A percentile compares a stretch with the other conserved stretches of the same genome.
Evolutionary conservation across 2,329 filamentous ascomycete genomes (phyloP).

Genomic region (Colletotrichum orchidophilum): DNA sequence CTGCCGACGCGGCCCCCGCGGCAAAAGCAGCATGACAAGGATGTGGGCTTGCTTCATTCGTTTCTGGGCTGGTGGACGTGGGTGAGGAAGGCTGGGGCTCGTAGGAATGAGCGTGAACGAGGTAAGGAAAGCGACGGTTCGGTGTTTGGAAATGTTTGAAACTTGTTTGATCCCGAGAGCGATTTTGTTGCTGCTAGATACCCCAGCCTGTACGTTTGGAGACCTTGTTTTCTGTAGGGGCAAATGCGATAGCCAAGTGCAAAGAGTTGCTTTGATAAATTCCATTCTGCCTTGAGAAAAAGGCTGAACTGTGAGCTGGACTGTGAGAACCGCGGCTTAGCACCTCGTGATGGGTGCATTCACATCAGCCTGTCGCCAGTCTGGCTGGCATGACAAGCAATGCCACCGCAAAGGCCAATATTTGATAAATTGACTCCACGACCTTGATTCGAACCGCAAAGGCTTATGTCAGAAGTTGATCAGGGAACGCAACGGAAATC

Average conservation of each 20-base stretch:
- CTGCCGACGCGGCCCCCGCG: neutral
- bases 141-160: neutral
- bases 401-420: too few species aligned
- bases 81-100: neutral
- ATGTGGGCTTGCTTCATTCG: neutral
- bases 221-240: neutral
- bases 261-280: neutral
- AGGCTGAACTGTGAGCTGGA: too few species aligned
- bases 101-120: neutral
- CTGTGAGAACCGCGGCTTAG: too few species aligned
- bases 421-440: too few species aligned
- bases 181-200: neutral
- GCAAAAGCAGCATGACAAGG: neutral
- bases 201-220: neutral
- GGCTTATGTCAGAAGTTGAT: too few species aligned
- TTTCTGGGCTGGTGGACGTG: constrained; percentile 12
- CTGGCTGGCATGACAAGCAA: too few species aligned
- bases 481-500: too few species aligned
- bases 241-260: neutral
- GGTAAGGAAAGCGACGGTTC: neutral
- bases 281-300: too few species aligned
- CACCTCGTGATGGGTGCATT: too few species aligned
- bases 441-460: too few species aligned
- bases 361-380: too few species aligned
- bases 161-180: neutral